Evolutionary conservation across 1,284 basidiomycete genomes (phyloP).

Genomic region (Naganishia sp.): DNA sequence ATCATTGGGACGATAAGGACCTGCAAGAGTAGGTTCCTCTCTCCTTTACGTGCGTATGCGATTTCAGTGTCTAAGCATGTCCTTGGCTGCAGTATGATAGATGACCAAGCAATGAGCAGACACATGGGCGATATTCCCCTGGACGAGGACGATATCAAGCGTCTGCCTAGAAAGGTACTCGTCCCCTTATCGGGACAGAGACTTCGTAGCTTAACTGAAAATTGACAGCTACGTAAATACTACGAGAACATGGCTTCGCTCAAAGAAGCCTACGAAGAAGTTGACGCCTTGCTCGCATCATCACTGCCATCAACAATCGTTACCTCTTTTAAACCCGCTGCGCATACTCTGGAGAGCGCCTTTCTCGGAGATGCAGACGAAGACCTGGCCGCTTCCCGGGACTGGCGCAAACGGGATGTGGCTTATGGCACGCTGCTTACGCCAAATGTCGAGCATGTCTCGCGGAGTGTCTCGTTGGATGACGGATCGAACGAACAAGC

Average conservation of each 20-base stretch:
- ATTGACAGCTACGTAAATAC: slow-evolving; percentile 44
- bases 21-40: slow-evolving; percentile 16
- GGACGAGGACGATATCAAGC: slow-evolving; percentile 43
- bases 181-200: not conserved
- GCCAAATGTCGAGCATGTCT: not conserved
- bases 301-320: slow-evolving; percentile 49
- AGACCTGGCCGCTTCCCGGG: not conserved
- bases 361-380: not conserved
- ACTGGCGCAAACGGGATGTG: not conserved
- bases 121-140: slow-evolving; percentile 44
- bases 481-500: slow-evolving; percentile 33
- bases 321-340: slow-evolving; percentile 40
- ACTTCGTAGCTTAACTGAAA: not conserved
- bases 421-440: not conserved
- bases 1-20: slow-evolving; percentile 28
- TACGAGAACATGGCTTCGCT: slow-evolving; percentile 46
- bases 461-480: not conserved
- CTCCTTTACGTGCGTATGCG: not conserved
- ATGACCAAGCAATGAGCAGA: slow-evolving; percentile 40
- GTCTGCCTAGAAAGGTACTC: slow-evolving; percentile 45
- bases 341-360: not conserved
- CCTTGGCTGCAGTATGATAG: slow-evolving; percentile 40
- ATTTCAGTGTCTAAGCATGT: not conserved
- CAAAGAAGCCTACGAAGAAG: slow-evolving; percentile 49
- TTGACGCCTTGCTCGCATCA: slow-evolving; percentile 49